Conservation (phyloP, 2,329 filamentous ascomycete genomes). For the Colletotrichum orchidophilum region DNA sequence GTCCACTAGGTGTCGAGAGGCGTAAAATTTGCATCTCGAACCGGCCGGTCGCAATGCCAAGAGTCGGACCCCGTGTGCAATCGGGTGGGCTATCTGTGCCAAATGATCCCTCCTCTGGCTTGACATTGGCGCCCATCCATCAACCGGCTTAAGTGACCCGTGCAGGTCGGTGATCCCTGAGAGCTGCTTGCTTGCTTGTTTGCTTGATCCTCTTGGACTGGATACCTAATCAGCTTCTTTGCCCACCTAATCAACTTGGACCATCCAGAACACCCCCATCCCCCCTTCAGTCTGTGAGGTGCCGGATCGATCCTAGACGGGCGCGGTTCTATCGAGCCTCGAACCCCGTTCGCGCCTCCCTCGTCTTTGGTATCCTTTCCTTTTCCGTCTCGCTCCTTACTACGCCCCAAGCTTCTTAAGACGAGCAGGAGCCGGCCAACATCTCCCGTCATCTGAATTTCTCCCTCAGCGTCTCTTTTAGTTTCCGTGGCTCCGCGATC, state of each 20-base stretch:
- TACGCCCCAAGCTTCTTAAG: background rate
- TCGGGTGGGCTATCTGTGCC: background rate
- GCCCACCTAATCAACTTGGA: background rate
- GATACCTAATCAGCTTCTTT: background rate
- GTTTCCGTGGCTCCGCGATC: background rate
- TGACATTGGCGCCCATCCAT: conserved; percentile 2
- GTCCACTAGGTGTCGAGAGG: background rate
- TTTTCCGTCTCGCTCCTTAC: conserved; percentile 23
- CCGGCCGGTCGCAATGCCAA: background rate
- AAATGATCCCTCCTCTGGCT: background rate
- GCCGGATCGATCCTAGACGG: conserved; percentile 16
- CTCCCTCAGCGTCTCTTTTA: background rate
- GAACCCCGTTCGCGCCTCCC: conserved; percentile 20
- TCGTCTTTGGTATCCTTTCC: conserved; percentile 14
- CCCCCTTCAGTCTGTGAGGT: conserved; percentile 3
- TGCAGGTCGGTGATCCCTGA: conserved; percentile 10
- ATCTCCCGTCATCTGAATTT: background rate
- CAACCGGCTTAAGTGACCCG: conserved; percentile 1
- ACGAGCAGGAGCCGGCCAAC: conserved; percentile 8
- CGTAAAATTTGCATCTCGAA: conserved; percentile 4
- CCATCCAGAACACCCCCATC: background rate
- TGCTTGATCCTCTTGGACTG: background rate
- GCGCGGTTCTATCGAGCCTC: conserved; percentile 19
- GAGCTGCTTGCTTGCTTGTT: background rate
- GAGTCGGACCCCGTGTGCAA: background rate